These are phyloP conservation scores for Boletus speciosus DNA, from an alignment of 768 basidiomycete genomes.

Conservation along the genomic window DNA sequence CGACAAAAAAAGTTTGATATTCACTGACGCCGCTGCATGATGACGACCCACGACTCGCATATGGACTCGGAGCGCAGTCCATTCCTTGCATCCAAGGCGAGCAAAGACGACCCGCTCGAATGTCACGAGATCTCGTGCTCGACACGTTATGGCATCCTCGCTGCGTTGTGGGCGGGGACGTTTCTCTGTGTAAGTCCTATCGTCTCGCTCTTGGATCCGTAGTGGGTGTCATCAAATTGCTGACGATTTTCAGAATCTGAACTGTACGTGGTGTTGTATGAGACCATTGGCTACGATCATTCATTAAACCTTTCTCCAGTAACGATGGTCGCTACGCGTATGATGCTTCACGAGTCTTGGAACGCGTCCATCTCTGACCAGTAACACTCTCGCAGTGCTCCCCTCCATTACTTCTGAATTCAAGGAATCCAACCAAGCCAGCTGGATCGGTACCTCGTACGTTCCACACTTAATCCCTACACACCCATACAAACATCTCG, in stretches of 20 bases:
- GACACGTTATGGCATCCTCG: slow-evolving; percentile 60
- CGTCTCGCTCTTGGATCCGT: not conserved
- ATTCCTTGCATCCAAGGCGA: slow-evolving; percentile 15
- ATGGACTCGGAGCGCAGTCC: slow-evolving; percentile 24
- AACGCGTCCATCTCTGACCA: not conserved
- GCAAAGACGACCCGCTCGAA: slow-evolving; percentile 29
- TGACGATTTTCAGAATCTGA: slow-evolving; percentile 7
- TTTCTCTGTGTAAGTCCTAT: slow-evolving; percentile 61
- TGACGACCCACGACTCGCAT: not conserved
- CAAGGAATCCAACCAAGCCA: slow-evolving; percentile 27
- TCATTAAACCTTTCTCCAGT: slow-evolving; percentile 3
- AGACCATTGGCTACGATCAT: not conserved
- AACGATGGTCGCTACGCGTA: slow-evolving; percentile 26
- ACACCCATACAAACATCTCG: not conserved
- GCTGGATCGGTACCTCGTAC: slow-evolving; percentile 27
- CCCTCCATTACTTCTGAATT: slow-evolving; percentile 24
- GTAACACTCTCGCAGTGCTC: not conserved
- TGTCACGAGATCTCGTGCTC: slow-evolving; percentile 58
- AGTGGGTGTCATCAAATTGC: not conserved
- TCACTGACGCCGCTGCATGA: not conserved
- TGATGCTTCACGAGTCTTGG: not conserved
- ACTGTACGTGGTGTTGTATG: slow-evolving; percentile 6
- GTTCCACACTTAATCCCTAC: not conserved
- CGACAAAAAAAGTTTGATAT: no score
- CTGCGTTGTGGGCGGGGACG: slow-evolving; percentile 64